phyloP scores from a whole-genome alignment of 148 eudicot species.

The Chenopodium formosanum region DNA sequence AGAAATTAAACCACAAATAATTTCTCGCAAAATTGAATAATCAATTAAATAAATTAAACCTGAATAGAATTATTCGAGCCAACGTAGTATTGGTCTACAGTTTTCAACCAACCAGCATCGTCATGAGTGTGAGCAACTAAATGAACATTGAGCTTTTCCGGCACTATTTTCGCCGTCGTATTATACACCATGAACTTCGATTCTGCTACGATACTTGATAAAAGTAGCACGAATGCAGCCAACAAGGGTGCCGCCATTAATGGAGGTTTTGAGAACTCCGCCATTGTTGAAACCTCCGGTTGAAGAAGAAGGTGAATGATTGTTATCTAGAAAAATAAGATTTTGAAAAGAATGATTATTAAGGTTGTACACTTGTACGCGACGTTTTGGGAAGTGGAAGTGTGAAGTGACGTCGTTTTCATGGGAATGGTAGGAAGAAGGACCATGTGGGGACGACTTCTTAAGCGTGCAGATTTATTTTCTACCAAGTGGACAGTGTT shows the following conservation, averaged over 20 bases:
- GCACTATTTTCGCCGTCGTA: slow-evolving; percentile 52
- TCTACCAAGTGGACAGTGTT: neutral
- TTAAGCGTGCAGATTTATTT: neutral
- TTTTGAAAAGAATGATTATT: neutral
- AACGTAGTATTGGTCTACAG: slow-evolving; percentile 91
- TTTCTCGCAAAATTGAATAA: neutral
- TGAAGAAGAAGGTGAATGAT: neutral
- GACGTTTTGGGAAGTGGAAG: neutral
- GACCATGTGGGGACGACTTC: neutral
- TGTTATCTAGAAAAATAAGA: neutral
- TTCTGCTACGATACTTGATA: slow-evolving; percentile 27
- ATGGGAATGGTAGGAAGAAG: neutral
- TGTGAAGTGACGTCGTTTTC: neutral
- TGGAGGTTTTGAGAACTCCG: neutral
- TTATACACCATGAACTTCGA: slow-evolving; percentile 63
- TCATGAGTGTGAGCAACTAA: slow-evolving; percentile 87
- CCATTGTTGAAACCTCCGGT: neutral
- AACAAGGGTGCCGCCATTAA: slow-evolving; percentile 16
- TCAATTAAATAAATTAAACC: slow-evolving; percentile 30
- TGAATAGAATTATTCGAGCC: slow-evolving; percentile 88
- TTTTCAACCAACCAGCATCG: slow-evolving; percentile 94
- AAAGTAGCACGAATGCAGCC: neutral
- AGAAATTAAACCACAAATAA: neutral
- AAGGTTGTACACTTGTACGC: neutral
- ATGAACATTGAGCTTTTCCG: slow-evolving; percentile 76